Conservation (phyloP, 371 early-diverging fungal species). For the Mucor sp. region DNA sequence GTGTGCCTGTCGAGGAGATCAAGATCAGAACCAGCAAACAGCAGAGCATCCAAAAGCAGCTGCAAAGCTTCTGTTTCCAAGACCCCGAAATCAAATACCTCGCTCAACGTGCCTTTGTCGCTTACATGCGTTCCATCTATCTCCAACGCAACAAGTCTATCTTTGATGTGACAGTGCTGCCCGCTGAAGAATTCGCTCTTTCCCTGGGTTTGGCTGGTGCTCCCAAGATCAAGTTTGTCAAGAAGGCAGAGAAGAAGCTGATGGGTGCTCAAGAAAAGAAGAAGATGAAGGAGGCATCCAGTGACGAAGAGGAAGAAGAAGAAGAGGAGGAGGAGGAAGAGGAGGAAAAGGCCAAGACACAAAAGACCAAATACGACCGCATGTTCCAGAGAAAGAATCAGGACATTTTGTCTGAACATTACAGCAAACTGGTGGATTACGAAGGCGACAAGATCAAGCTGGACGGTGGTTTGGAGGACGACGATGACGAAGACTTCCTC, state of each 20-base stretch:
- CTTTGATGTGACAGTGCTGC: constrained; percentile 85
- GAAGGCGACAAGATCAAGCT: constrained; percentile 49
- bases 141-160: constrained; percentile 87
- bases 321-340: constrained; percentile 45
- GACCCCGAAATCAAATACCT: constrained; percentile 94
- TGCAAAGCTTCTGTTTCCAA: constrained; percentile 91
- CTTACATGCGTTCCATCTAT: constrained; percentile 90
- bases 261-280: constrained; percentile 35
- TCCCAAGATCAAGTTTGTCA: constrained; percentile 91
- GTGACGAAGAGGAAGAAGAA: constrained; percentile 29
- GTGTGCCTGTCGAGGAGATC: constrained; percentile 86
- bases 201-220: constrained; percentile 93
- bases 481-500: constrained; percentile 77
- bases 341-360: constrained; percentile 33
- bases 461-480: constrained; percentile 34
- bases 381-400: constrained; percentile 93
- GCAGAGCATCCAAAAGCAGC: constrained; percentile 73
- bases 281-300: constrained; percentile 27
- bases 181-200: constrained; percentile 85
- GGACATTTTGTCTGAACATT: constrained; percentile 90
- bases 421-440: constrained; percentile 76
- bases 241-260: constrained; percentile 41
- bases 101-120: constrained; percentile 93
- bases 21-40: constrained; percentile 80
- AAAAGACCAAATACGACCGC: constrained; percentile 83